These are phyloP conservation scores for Pyrenopolyporus hunteri DNA, from an alignment of 495 filamentous ascomycete species.

Conservation along the genomic window DNA sequence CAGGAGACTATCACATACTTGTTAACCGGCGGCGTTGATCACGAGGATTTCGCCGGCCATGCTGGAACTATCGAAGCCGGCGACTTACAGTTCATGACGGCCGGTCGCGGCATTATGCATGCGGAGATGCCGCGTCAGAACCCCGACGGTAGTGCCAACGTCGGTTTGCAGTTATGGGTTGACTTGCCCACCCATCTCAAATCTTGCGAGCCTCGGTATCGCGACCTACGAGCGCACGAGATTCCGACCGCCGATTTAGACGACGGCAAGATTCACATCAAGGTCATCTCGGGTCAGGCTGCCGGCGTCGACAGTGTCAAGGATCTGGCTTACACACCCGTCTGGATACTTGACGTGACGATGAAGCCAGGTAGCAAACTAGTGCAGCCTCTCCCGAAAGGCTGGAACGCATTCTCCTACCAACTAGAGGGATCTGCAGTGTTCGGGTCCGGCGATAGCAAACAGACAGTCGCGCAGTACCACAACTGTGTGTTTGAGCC, in stretches of 20 bases:
- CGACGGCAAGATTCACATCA: slow-evolving; percentile 74
- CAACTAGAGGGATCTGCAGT: slow-evolving; percentile 71
- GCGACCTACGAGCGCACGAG: slow-evolving; percentile 77
- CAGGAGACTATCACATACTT: slow-evolving; percentile 79
- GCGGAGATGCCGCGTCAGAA: slow-evolving; percentile 94
- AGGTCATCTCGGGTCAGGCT: slow-evolving; percentile 85
- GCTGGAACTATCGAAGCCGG: slow-evolving; percentile 82
- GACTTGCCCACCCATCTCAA: slow-evolving; percentile 85
- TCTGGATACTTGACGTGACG: slow-evolving; percentile 90
- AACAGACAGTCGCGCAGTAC: slow-evolving; percentile 67
- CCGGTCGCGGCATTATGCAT: slow-evolving; percentile 90
- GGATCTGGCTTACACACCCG: slow-evolving; percentile 92
- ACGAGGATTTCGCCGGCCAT: slow-evolving; percentile 95
- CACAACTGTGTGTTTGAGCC: slow-evolving; percentile 92
- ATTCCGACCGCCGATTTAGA: slow-evolving; percentile 75
- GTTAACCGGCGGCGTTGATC: slow-evolving; percentile 81
- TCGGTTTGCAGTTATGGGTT: slow-evolving; percentile 95
- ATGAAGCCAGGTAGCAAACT: slow-evolving; percentile 79
- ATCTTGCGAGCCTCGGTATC: slow-evolving; percentile 87
- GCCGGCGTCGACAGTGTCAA: slow-evolving; percentile 85
- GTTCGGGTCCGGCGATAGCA: slow-evolving; percentile 67
- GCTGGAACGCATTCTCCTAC: slow-evolving; percentile 94
- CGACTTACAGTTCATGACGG: slow-evolving; percentile 97
- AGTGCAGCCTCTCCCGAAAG: slow-evolving; percentile 72
- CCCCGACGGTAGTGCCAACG: slow-evolving; percentile 73